Base-by-base conservation (phyloP, 495 filamentous ascomycete species). In the Xylaria acuta region DNA sequence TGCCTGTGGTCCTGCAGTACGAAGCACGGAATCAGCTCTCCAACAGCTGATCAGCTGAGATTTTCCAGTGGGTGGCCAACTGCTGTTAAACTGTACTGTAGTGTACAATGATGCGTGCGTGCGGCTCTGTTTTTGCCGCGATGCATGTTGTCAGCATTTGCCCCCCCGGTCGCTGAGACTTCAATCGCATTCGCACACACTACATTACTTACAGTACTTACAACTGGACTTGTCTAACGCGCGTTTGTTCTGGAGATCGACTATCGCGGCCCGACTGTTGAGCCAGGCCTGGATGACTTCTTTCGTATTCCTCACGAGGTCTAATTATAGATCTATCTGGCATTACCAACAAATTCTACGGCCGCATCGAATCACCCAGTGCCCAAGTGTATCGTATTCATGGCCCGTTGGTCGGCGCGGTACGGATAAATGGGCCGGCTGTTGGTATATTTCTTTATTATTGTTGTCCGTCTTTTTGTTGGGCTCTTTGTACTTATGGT, bases 261-360 rank as follows among this genome's bases (percentile, higher is more conserved):
- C n/a, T 49, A 49, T 49, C n/a, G 12, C 0, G 5, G 6, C 20
- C 30, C 16, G 9, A 27, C n/a, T 8, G 1, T 30, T 41, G 6
- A 38, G 20, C 20, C 16, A 34, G 18, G 25, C 16, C 18, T 11
- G 25, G 11, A 9, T 20, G 27, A 30, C 32, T 32, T 22, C 18
- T 22, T 36, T 14, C 32, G 64, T 67, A n/a, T n/a, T n/a, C n/a
- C n/a, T n/a, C n/a, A 36, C 64, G 43, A 67, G 64, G 32, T 53
- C 47, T 67, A 67, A 67, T 67, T 67, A 67, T 67, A 67, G 64
- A 8, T 36, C 5, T 18, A 20, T 22, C 14, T 7, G 22, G 22
- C 8, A 30, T 27, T 18, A 41, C 63, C 14, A 32, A 56, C 53
- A 30, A 32, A 32, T 56, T 56, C 40, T 18, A 32, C 25, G 41